Conservation (phyloP, 2,329 filamentous ascomycete species). For the Cadophora sp. region DNA sequence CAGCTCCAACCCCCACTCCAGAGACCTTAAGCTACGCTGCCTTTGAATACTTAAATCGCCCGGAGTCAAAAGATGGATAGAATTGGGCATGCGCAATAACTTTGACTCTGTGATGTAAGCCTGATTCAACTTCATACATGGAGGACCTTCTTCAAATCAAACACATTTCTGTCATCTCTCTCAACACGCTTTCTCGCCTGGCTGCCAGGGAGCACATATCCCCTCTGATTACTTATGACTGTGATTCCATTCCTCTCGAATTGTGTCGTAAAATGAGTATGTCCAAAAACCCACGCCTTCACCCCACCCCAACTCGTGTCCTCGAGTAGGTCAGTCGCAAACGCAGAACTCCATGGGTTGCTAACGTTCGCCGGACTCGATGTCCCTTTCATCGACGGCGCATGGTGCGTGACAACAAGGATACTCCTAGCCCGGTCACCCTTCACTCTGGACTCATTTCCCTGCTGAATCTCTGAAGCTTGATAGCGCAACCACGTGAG, state of each 20-base stretch:
- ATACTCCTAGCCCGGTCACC: conserved; percentile 46
- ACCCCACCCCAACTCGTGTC: conserved; percentile 36
- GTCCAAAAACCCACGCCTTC: conserved; percentile 53
- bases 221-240: conserved; percentile 54
- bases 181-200: no score
- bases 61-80: no score
- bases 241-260: conserved; percentile 45
- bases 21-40: no score
- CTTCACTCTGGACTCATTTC: conserved; percentile 24
- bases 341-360: conserved; percentile 50
- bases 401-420: conserved; percentile 50
- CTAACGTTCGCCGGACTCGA: conserved; percentile 55
- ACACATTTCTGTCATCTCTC: no score
- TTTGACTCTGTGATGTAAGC: no score
- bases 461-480: conserved; percentile 41
- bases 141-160: no score
- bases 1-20: no score
- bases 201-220: conserved; percentile 46
- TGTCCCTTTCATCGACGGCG: conserved; percentile 50
- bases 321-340: conserved; percentile 58
- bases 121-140: no score
- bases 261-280: conserved; percentile 53
- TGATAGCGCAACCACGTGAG: conserved; percentile 49
- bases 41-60: no score
- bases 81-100: no score